A percentile compares a stretch with the other conserved stretches of the same genome.
Evolutionary conservation across 106 monocot species (phyloP).

Genomic region (Vanilla planifolia): DNA sequence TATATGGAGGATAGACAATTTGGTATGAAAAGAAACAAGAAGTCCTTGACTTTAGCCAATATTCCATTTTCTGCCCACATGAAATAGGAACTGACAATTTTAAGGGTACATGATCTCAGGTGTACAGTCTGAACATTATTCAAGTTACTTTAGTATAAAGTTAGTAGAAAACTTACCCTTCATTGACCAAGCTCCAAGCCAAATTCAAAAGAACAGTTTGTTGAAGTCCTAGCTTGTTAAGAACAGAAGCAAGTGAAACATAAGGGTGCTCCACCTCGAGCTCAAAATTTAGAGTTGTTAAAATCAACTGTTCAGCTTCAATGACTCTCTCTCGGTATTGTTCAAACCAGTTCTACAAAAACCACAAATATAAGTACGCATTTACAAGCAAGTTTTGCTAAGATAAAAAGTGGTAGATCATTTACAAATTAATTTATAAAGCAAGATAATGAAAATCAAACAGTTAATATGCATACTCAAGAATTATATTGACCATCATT

Average conservation of each 20-base stretch:
- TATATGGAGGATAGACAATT: no score
- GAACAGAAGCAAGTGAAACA: conserved; percentile 57
- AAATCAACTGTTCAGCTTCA: conserved; percentile 69
- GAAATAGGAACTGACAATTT: background rate
- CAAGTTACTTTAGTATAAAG: conserved; percentile 5
- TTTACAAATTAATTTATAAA: background rate
- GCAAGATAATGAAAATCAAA: conserved; percentile 1
- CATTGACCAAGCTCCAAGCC: conserved; percentile 75
- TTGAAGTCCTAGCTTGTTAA: conserved; percentile 80
- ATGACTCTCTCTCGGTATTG: conserved; percentile 64
- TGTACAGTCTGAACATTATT: background rate
- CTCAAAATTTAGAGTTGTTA: conserved; percentile 93
- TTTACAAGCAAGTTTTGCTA: background rate
- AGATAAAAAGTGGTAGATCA: background rate
- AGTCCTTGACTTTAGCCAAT: background rate
- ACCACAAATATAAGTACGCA: conserved; percentile 2
- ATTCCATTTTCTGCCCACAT: background rate
- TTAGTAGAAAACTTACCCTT: conserved; percentile 58
- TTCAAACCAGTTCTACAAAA: conserved; percentile 82
- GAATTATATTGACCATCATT: background rate
- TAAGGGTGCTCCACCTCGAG: conserved; percentile 86
- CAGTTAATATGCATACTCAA: background rate
- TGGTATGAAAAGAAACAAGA: no score
- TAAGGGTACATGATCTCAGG: no score
- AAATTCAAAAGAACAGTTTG: conserved; percentile 55